Conservation (phyloP, 2,329 filamentous ascomycete genomes). For the Apiospora pterosperma region DNA sequence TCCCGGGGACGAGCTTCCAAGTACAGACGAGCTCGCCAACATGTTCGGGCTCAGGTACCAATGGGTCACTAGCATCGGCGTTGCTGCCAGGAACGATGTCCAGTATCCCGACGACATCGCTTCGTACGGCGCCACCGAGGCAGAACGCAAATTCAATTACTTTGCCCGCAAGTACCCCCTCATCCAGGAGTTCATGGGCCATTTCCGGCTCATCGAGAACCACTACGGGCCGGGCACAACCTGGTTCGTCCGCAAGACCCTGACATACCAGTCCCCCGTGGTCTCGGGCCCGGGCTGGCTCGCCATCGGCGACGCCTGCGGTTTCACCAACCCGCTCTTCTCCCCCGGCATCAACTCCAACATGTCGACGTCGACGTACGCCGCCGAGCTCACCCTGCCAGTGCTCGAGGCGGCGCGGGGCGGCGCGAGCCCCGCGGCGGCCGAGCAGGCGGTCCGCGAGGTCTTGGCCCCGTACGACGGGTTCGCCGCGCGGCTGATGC, state of each 20-base stretch:
- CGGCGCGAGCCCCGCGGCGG: not conserved
- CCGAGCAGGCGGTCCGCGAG: not conserved
- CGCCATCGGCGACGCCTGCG: not conserved
- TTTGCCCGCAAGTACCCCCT: not conserved
- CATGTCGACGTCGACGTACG: not conserved
- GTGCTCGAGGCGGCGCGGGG: not conserved
- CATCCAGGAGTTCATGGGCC: not conserved
- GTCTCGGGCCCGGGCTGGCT: not conserved
- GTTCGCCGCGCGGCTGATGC: slow-evolving; percentile 14
- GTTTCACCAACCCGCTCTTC: not conserved
- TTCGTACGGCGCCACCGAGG: not conserved
- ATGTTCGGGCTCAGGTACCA: not conserved
- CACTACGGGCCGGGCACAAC: not conserved
- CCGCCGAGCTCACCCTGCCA: not conserved
- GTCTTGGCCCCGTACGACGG: slow-evolving; percentile 12
- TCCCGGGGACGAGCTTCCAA: not conserved
- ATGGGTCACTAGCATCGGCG: not conserved
- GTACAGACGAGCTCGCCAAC: not conserved
- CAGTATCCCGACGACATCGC: not conserved
- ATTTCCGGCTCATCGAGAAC: not conserved
- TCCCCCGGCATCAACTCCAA: not conserved
- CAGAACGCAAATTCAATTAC: not conserved
- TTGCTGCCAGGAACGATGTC: not conserved
- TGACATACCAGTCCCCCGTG: not conserved
- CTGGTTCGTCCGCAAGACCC: not conserved